phyloP scores from a whole-genome alignment of 2,329 filamentous ascomycete species.

The Aspergillus luchuensis region DNA sequence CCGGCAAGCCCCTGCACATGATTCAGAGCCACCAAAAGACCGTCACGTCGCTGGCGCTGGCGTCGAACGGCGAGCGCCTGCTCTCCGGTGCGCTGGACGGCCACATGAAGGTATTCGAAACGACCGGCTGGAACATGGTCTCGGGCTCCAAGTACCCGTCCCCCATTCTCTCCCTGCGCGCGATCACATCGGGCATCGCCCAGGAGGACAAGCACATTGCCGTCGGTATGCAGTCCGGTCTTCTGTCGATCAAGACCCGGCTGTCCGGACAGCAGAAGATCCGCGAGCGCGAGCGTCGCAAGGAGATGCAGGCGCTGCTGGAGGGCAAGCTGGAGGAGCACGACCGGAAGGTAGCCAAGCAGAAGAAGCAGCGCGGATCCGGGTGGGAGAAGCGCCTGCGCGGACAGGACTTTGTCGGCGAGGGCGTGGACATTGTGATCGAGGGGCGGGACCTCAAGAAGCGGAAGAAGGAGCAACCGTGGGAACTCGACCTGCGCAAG shows the following conservation, averaged over 20 bases:
- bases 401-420: constrained; percentile 78
- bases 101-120: constrained; percentile 96
- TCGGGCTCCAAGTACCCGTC: constrained; percentile 90
- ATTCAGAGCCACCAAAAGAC: constrained; percentile 98
- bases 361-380: constrained; percentile 63
- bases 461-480: constrained; percentile 67
- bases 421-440: constrained; percentile 85
- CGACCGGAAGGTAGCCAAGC: constrained; percentile 70
- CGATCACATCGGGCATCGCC: constrained; percentile 68
- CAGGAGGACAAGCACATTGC: constrained; percentile 88
- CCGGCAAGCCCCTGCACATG: constrained; percentile 81
- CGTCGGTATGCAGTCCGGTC: constrained; percentile 90
- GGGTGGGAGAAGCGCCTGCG: constrained; percentile 64
- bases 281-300: constrained; percentile 73
- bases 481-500: constrained; percentile 80
- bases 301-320: constrained; percentile 80
- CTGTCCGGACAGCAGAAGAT: constrained; percentile 79
- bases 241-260: constrained; percentile 89
- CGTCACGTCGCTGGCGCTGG: constrained; percentile 81
- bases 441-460: constrained; percentile 65
- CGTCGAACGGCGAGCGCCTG: constrained; percentile 76
- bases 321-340: constrained; percentile 76
- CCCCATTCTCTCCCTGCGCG: constrained; percentile 80
- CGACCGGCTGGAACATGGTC: constrained; percentile 93
- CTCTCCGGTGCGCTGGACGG: constrained; percentile 90